Conservation (phyloP, 805 yeast species). For the Ogataea nakhonphanomensis region DNA sequence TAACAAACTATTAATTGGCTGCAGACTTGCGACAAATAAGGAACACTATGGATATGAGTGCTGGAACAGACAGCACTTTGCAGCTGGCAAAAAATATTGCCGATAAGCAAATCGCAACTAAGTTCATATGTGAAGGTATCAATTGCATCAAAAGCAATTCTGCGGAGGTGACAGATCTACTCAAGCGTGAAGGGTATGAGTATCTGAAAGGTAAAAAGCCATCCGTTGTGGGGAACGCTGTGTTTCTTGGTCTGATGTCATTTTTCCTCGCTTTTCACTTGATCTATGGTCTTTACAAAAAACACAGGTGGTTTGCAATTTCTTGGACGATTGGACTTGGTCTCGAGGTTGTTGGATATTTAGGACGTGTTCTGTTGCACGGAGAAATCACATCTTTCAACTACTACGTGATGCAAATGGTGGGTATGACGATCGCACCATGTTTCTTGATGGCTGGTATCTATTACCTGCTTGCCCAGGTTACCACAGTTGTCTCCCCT, state of each 20-base stretch:
- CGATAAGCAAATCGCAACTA: background rate
- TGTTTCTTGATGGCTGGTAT: conserved; percentile 83
- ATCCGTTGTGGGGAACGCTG: conserved; percentile 52
- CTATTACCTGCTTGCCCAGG: conserved; percentile 66
- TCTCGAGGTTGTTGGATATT: conserved; percentile 66
- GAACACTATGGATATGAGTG: background rate
- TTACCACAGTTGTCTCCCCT: conserved; percentile 59
- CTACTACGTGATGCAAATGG: conserved; percentile 59
- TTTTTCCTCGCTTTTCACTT: conserved; percentile 42
- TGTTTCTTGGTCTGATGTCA: conserved; percentile 54
- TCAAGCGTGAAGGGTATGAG: conserved; percentile 6
- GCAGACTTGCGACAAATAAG: background rate
- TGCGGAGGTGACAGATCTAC: background rate
- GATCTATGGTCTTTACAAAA: conserved; percentile 40
- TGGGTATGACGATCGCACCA: conserved; percentile 73
- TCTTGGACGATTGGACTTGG: conserved; percentile 54
- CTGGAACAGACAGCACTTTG: background rate
- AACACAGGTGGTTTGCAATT: conserved; percentile 64
- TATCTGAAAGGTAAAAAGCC: conserved; percentile 46
- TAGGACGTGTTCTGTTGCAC: conserved; percentile 52
- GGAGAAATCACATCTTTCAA: conserved; percentile 32
- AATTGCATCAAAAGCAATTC: background rate
- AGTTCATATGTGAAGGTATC: background rate
- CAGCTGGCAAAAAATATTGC: background rate
- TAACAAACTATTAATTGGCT: background rate